Base-by-base conservation (phyloP, 2,329 filamentous ascomycete genomes). In the Rugonectria rugulosa region DNA sequence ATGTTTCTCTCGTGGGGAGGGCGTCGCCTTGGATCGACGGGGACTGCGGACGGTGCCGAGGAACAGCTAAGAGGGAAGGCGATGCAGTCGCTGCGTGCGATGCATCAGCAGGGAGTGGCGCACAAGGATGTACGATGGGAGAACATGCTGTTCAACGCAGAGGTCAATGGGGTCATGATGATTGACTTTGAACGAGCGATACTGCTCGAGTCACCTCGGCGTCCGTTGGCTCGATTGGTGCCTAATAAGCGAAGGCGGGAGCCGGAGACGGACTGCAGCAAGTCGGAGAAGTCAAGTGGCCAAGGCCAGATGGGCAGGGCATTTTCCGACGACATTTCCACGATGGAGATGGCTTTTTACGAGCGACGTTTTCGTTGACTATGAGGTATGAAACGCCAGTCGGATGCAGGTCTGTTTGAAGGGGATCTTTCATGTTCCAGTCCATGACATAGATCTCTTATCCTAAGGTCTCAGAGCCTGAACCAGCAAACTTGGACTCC, bases 1-100 rank as follows among this genome's bases (percentile, higher is more conserved):
- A 66, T 60, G 20, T 68, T 75, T 41, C 55, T 76, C n/a, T 74
- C 70, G 1, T 76, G 63, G 68, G 72, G 63, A 40, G 72, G 74
- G 14, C 8, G 61, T 6, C 31, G 48, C 23, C 19, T 64, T 19
- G 4, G 20, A 20, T 7, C 4, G 15, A 31, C n/a, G 34, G 20
- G 32, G 20, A 37, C 8, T 14, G 14, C 36, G 8, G 38, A 17
- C 31, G 19, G 21, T 19, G 29, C 6, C 11, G 11, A 12, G 10
- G 45, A 15, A 20, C 17, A 9, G 37, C 59, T 67, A 10, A 24
- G 57, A 24, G 32, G 12, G 9, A 56, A 57, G 17, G 47, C 60
- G 27, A 34, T 61, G 17, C 48, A 24, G 34, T 60, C 54, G 9
- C 50, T 72, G 19, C 19, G 26, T 3, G 54, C 56, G 7, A 48